Conservation (phyloP, 768 basidiomycete species). For the Phanerodontia chrysosporium region DNA sequence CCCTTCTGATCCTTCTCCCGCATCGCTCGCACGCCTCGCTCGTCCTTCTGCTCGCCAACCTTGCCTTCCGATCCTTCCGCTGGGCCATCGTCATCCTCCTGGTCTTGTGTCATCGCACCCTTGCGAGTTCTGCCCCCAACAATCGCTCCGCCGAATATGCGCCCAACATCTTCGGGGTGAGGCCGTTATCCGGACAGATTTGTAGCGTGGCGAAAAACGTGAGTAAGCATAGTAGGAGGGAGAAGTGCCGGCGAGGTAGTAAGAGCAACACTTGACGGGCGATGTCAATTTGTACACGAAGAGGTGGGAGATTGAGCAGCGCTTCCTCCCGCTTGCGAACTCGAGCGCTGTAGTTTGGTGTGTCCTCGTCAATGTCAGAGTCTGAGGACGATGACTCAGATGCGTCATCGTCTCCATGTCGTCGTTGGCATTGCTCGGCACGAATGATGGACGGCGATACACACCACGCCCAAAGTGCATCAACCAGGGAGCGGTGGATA, state of each 20-base stretch:
- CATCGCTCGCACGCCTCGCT: background rate
- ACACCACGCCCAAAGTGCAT: constrained; percentile 40
- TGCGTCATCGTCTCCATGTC: constrained; percentile 3
- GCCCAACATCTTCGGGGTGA: constrained; percentile 43
- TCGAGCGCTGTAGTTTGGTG: constrained; percentile 24
- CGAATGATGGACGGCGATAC: constrained; percentile 32
- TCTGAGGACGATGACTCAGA: constrained; percentile 20
- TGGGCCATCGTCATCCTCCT: background rate
- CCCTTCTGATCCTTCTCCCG: constrained; percentile 1
- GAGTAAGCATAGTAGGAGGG: constrained; percentile 41
- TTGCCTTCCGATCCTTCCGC: background rate
- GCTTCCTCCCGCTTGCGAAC: constrained; percentile 25
- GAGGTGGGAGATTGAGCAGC: constrained; percentile 13
- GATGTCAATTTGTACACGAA: constrained; percentile 28
- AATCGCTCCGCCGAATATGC: constrained; percentile 41
- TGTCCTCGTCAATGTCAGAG: constrained; percentile 30
- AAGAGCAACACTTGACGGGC: constrained; percentile 50
- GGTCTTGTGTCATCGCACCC: background rate
- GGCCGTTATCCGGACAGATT: constrained; percentile 42
- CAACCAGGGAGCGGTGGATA: constrained; percentile 36
- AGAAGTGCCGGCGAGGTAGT: constrained; percentile 37
- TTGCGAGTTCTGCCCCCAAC: constrained; percentile 27
- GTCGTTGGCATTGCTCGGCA: constrained; percentile 13
- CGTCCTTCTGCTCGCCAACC: background rate
- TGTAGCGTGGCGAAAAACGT: constrained; percentile 50